A percentile compares a stretch with the other conserved stretches of the same genome.
These are phyloP conservation scores for Macrolepiota dolichaula DNA, from an alignment of 768 basidiomycete species.

Conservation along the genomic window DNA sequence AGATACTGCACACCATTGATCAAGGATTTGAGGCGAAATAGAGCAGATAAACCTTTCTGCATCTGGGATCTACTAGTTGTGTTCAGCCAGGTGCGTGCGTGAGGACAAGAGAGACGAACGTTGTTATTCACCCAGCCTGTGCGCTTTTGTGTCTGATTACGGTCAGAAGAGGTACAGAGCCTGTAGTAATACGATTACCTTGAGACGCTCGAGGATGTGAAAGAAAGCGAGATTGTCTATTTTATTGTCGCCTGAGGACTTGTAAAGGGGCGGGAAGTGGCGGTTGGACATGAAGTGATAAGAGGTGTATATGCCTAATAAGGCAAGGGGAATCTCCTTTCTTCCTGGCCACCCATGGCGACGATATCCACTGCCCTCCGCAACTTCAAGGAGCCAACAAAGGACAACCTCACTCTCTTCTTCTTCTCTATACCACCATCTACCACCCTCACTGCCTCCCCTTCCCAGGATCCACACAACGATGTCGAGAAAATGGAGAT, in stretches of 20 bases:
- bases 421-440: slow-evolving; percentile 81
- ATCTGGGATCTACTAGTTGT: slow-evolving; percentile 57
- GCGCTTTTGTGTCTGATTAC: slow-evolving; percentile 80
- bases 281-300: slow-evolving; percentile 26
- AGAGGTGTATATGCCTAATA: background rate
- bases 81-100: background rate
- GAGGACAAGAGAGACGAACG: slow-evolving; percentile 33
- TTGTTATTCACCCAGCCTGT: slow-evolving; percentile 93
- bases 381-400: slow-evolving; percentile 89
- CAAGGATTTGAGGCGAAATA: background rate
- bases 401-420: slow-evolving; percentile 78
- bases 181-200: slow-evolving; percentile 46
- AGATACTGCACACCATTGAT: slow-evolving; percentile 52
- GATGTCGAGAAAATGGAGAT: slow-evolving; percentile 78
- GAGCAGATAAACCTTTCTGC: slow-evolving; percentile 67
- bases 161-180: background rate
- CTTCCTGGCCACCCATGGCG: slow-evolving; percentile 43
- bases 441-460: slow-evolving; percentile 10
- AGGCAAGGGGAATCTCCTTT: background rate
- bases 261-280: slow-evolving; percentile 59
- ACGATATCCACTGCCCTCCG: slow-evolving; percentile 86
- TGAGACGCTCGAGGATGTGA: slow-evolving; percentile 84
- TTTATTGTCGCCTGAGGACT: slow-evolving; percentile 45
- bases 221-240: slow-evolving; percentile 84
- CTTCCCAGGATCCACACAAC: slow-evolving; percentile 26